These are phyloP conservation scores for Paradendryphiella salina DNA, from an alignment of 2,329 filamentous ascomycete species.

Conservation along the genomic window DNA sequence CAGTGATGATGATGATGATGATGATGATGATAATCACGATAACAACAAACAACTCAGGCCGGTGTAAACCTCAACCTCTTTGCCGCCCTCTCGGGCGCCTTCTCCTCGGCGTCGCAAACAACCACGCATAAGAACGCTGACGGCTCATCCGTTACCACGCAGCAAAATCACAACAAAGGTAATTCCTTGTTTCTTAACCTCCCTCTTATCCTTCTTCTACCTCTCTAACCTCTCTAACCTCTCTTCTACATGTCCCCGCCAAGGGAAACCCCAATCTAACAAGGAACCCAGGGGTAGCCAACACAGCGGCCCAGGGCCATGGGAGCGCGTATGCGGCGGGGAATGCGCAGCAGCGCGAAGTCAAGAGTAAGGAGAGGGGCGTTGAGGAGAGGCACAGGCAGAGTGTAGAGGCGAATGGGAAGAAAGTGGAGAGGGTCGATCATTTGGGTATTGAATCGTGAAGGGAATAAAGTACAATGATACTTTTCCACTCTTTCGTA, in stretches of 20 bases:
- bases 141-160: constrained; percentile 26
- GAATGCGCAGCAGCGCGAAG: constrained; percentile 20
- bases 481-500: too few relatives aligned
- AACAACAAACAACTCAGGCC: constrained; percentile 3
- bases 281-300: constrained; percentile 26
- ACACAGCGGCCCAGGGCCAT: constrained; percentile 22
- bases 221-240: neutral
- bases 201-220: neutral
- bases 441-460: constrained; percentile 41
- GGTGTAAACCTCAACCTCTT: constrained; percentile 46
- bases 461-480: too few relatives aligned
- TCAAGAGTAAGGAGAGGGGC: constrained; percentile 12
- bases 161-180: constrained; percentile 36
- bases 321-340: constrained; percentile 31
- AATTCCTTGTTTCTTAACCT: neutral
- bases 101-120: constrained; percentile 37
- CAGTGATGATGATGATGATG: too few relatives aligned
- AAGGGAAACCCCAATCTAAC: too few relatives aligned
- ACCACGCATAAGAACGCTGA: constrained; percentile 36
- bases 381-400: constrained; percentile 13
- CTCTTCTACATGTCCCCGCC: too few relatives aligned
- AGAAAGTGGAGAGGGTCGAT: constrained; percentile 30
- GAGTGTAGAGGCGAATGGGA: constrained; percentile 13
- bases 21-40: neutral
- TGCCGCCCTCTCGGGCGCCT: constrained; percentile 41